phyloP scores from a whole-genome alignment of 2,329 filamentous ascomycete genomes.

The Aureobasidium sp. region DNA sequence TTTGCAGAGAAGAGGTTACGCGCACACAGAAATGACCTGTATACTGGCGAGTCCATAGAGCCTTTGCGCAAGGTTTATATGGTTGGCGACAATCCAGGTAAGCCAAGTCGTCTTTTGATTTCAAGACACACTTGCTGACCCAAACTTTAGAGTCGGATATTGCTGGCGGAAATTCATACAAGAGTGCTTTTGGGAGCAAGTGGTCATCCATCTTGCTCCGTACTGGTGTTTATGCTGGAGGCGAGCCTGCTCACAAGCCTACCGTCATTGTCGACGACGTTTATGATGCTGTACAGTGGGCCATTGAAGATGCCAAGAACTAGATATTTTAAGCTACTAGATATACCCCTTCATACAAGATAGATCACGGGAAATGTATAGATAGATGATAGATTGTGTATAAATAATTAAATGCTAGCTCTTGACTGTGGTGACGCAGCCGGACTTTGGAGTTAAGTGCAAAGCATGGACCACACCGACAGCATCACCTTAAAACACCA shows the following conservation, averaged over 20 bases:
- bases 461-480: no score
- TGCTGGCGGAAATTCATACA: conserved; percentile 71
- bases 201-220: conserved; percentile 74
- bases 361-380: background rate
- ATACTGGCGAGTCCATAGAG: conserved; percentile 29
- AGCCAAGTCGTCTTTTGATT: background rate
- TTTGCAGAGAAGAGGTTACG: conserved; percentile 73
- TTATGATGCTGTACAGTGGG: conserved; percentile 69
- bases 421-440: no score
- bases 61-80: conserved; percentile 78
- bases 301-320: conserved; percentile 50
- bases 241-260: conserved; percentile 54
- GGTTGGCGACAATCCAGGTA: conserved; percentile 60
- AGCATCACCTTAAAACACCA: no score
- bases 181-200: conserved; percentile 57
- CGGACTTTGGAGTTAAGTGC: no score
- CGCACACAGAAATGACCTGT: conserved; percentile 48
- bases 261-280: conserved; percentile 66
- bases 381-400: background rate
- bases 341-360: background rate
- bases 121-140: background rate
- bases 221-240: conserved; percentile 67
- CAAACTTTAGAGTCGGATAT: conserved; percentile 73
- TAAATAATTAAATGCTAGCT: no score
- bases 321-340: background rate